phyloP scores from a whole-genome alignment of 306 rosid species.

The Lathyrus aphaca region DNA sequence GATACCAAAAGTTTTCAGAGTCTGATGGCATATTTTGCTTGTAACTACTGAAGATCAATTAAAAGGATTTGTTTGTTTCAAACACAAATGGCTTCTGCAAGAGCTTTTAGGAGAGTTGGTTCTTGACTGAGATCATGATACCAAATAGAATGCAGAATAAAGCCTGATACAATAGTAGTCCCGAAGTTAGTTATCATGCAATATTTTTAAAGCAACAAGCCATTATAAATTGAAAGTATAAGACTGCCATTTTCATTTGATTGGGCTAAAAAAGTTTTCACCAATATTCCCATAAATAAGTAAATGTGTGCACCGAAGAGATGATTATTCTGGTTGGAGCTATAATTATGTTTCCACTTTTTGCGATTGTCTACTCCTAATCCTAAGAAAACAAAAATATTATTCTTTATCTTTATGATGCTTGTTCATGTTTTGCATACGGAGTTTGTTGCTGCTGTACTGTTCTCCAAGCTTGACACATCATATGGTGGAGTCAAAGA shows the following conservation, averaged over 20 bases:
- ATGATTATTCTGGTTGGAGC: conserved; percentile 3
- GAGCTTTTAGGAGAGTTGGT: conserved; percentile 3
- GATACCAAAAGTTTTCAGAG: not conserved
- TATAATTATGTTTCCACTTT: not conserved
- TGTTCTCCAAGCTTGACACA: conserved; percentile 4
- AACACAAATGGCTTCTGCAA: not conserved
- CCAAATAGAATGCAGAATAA: conserved; percentile 15
- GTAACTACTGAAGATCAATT: not conserved
- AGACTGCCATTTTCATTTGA: not conserved
- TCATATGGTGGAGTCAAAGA: conserved; percentile 30
- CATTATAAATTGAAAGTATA: conserved; percentile 23
- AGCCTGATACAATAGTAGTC: conserved; percentile 15
- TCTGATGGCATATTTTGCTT: conserved; percentile 10
- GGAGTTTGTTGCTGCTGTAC: conserved; percentile 21
- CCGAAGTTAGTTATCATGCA: conserved; percentile 18
- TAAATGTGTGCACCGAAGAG: not conserved
- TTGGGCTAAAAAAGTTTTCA: conserved; percentile 14
- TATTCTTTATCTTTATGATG: conserved; percentile 19
- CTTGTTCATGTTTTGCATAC: not conserved
- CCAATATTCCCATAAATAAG: conserved; percentile 7
- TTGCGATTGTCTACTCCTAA: conserved; percentile 4
- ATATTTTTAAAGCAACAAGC: not conserved
- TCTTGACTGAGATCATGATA: not conserved
- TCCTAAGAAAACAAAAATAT: not conserved
- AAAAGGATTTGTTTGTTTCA: conserved; percentile 3